These are phyloP conservation scores for Coemansia biformis DNA, from an alignment of 192 early-diverging fungal species.

Conservation along the genomic window DNA sequence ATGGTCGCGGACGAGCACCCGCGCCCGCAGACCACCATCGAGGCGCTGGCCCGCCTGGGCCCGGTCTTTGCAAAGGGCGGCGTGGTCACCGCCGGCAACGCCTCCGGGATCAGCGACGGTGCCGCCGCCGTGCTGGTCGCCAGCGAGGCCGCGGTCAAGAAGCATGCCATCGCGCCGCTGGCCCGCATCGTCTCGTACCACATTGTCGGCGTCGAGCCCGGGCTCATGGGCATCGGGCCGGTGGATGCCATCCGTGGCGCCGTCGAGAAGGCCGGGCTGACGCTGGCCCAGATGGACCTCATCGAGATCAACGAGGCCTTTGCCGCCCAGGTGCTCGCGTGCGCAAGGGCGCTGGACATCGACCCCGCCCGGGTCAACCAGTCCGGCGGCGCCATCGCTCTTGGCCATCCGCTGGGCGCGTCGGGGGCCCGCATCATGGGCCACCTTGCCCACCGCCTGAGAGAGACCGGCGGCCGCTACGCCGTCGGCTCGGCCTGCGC, in stretches of 20 bases:
- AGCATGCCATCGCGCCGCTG: constrained; percentile 74
- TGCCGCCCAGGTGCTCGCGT: constrained; percentile 84
- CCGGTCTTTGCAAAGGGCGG: constrained; percentile 91
- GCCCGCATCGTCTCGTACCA: constrained; percentile 82
- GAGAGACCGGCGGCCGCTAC: constrained; percentile 75
- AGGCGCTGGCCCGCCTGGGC: constrained; percentile 68
- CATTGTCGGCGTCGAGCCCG: constrained; percentile 84
- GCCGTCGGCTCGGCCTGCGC: constrained; percentile 94
- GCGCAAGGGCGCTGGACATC: constrained; percentile 82
- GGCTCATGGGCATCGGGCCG: constrained; percentile 96
- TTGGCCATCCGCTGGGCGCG: constrained; percentile 95
- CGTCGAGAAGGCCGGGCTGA: constrained; percentile 72
- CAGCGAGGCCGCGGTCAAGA: constrained; percentile 75
- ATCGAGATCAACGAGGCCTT: constrained; percentile 99
- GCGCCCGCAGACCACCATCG: constrained; percentile 77
- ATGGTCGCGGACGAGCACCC: constrained; percentile 84
- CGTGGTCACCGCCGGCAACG: constrained; percentile 88
- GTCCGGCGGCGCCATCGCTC: constrained; percentile 89
- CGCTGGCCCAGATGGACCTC: constrained; percentile 79
- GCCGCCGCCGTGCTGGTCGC: constrained; percentile 84
- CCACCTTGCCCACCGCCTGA: constrained; percentile 80
- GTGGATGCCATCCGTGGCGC: constrained; percentile 84
- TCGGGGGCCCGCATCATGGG: constrained; percentile 89
- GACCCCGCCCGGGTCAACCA: constrained; percentile 74
- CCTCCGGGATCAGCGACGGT: constrained; percentile 93